A percentile compares a stretch with the other conserved stretches of the same genome.
Conservation (phyloP, 1,284 basidiomycete species). For the Sporisorium iseilematis-ciliati region DNA sequence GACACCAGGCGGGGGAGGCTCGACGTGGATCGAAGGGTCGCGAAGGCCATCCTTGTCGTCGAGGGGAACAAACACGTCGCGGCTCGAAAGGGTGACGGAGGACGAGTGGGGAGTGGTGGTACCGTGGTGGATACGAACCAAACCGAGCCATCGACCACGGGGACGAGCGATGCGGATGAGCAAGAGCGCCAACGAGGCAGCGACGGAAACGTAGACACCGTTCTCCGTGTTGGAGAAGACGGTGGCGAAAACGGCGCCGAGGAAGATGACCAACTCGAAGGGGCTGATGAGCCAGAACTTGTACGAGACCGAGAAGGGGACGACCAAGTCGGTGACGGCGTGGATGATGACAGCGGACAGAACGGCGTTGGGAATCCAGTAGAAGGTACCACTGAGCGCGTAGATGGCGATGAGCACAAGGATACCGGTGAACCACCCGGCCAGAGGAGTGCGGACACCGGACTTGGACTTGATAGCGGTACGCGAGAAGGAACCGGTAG, state of each 20-base stretch:
- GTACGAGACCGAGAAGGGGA: constrained; percentile 87
- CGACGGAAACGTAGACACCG: constrained; percentile 92
- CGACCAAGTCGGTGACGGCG: constrained; percentile 86
- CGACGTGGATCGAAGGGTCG: constrained; percentile 80
- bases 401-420: constrained; percentile 94
- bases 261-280: constrained; percentile 91
- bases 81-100: constrained; percentile 43
- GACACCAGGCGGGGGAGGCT: constrained; percentile 85
- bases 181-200: constrained; percentile 83
- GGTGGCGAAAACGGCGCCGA: constrained; percentile 87
- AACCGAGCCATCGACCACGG: constrained; percentile 90
- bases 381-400: constrained; percentile 75
- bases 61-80: constrained; percentile 86
- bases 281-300: constrained; percentile 94
- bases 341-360: constrained; percentile 96
- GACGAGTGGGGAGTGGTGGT: constrained; percentile 32
- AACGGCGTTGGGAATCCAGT: constrained; percentile 73
- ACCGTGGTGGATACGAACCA: constrained; percentile 72
- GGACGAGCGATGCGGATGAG: constrained; percentile 91
- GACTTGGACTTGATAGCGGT: constrained; percentile 96
- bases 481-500: constrained; percentile 97
- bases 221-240: constrained; percentile 78
- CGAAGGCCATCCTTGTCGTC: constrained; percentile 74
- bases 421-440: constrained; percentile 86
- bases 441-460: constrained; percentile 92